Base-by-base conservation (phyloP, 2,329 filamentous ascomycete genomes). In the Botrytis fabae region DNA sequence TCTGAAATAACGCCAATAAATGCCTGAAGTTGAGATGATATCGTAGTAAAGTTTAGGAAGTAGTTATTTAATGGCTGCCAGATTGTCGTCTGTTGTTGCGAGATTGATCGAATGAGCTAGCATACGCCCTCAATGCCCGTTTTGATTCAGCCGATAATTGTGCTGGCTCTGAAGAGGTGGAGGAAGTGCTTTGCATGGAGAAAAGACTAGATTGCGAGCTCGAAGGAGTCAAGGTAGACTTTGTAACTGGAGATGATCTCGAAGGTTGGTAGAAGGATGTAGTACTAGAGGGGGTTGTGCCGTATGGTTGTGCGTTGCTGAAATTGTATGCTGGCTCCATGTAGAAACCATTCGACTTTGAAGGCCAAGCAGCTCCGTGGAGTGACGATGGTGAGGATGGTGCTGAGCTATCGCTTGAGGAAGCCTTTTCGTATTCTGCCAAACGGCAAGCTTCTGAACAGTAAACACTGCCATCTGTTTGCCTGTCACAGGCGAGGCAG, bases 381-480 rank as follows among this genome's bases (percentile, higher is more conserved):
- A 82, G 81, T 40, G 79, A 78, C 25, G 85, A 84, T 66, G 88
- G 87, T 18, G 89, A 90, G 80, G 86, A 89, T 70, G 87, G 85
- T 68, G 87, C 85, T 7, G 90, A 89, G 80, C 86, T 85, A 22
- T 86, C 84, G 69, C 85, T 84, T 25, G 84, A 83, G 18, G 85
- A 87, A 54, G 88, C 90, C 83, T 90, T 91, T 83, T 97, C 94
- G 79, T 95, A 90, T 83, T 97, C 95, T 77, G 93, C 92, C 62
- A 98, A 86, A 77, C 94, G 90, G 87, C 95, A 98, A 44, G 93
- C 89, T 84, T 98, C 94, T 64, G 94, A 97, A 87, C 95, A 98
- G 87, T 97, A 97, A 77, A 93, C 90, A 75, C 91, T 91, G 73
- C 90, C 90, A 76, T 93, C 89, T 74, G 92, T 94, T 84, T 97